Evolutionary conservation across 2,329 filamentous ascomycete genomes (phyloP), one percentile per base, ranked within the genome.

Genomic region (Parastagonospora nodorum): DNA sequence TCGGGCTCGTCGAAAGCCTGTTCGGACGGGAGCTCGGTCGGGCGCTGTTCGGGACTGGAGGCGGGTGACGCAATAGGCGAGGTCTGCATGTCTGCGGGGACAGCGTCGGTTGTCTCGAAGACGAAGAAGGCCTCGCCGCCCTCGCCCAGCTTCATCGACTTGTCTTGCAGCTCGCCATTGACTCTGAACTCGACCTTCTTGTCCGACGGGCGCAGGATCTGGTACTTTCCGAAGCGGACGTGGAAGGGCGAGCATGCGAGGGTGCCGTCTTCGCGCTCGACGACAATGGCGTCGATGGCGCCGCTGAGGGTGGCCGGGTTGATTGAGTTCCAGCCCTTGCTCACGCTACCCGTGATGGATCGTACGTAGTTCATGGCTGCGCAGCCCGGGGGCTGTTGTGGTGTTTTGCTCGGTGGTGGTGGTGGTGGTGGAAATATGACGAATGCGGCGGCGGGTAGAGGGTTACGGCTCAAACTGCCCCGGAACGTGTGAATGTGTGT

Each of bases 121-220:
- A 99, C 92, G 75, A 99, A 99, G 78, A 99, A 99, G 24, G 94
- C 94, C 78, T 99, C 94, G 59, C 94, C 94, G 45, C 91, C 94
- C 72, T 99, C 94, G 38, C 94, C 94, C 15, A 99, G 83, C 78
- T 99, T 99, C 94, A 99, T 99, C 40, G 94, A 87, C 79, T 96
- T 97, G 61, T 94, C 83, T 73, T 96, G 92, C 76, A 94, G 95
- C 54, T 84, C 78, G 67, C 90, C 89, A 80, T 99, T 99, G 82
- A 99, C 92, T 64, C 84, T 84, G 78, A 99, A 99, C 76, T 97
- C 92, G 68, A 99, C 94, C 84, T 97, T 99, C 78, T 99, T 99
- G 76, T 99, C 94, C 53, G 88, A 97, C 0, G 94, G 94, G 16
- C 94, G 89, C 67, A 99, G 79, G 33, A 99, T 82, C 53, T 93